A percentile compares a stretch with the other conserved stretches of the same genome.
Evolutionary conservation across 768 basidiomycete species (phyloP).

Genomic region (Lentinus brumalis): DNA sequence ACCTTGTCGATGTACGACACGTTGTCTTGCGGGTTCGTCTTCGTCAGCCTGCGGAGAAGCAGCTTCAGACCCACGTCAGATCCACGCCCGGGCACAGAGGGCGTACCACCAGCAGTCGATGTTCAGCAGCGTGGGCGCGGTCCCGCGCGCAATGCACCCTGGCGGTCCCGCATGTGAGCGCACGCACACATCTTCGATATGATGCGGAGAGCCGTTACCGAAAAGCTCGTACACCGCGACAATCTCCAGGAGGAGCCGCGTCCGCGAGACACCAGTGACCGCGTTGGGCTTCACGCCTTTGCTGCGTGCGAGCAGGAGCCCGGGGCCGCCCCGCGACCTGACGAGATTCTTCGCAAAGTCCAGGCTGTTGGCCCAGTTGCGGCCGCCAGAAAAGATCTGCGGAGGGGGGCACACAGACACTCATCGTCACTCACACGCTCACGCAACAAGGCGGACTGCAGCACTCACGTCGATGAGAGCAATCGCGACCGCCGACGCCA

Average conservation of each 20-base stretch:
- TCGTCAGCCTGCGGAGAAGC: constrained; percentile 28
- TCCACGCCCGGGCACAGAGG: constrained; percentile 3
- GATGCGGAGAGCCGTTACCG: constrained; percentile 27
- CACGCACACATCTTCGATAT: background rate
- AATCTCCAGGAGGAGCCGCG: constrained; percentile 43
- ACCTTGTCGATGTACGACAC: constrained; percentile 46
- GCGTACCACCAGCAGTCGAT: constrained; percentile 43
- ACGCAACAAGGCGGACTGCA: constrained; percentile 4
- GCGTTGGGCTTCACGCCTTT: constrained; percentile 23
- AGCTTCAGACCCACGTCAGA: constrained; percentile 1
- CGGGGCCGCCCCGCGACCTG: constrained; percentile 45
- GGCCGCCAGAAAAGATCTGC: constrained; percentile 47
- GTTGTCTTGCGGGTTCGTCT: constrained; percentile 33
- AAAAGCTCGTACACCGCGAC: constrained; percentile 45
- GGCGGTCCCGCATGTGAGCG: constrained; percentile 7
- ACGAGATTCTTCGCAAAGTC: constrained; percentile 41
- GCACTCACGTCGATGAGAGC: constrained; percentile 41
- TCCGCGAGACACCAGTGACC: constrained; percentile 34
- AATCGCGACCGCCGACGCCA: constrained; percentile 33
- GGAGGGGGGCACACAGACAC: constrained; percentile 16
- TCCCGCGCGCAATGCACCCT: constrained; percentile 40
- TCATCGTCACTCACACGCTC: constrained; percentile 3
- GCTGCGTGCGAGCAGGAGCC: constrained; percentile 37
- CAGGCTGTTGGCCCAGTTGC: constrained; percentile 41
- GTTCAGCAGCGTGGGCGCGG: constrained; percentile 38